Percentiles rank a stretch among this genome's conserved stretches.
These are phyloP conservation scores for Agrostemma githago DNA, from an alignment of 148 eudicot species.

Conservation along the genomic window DNA sequence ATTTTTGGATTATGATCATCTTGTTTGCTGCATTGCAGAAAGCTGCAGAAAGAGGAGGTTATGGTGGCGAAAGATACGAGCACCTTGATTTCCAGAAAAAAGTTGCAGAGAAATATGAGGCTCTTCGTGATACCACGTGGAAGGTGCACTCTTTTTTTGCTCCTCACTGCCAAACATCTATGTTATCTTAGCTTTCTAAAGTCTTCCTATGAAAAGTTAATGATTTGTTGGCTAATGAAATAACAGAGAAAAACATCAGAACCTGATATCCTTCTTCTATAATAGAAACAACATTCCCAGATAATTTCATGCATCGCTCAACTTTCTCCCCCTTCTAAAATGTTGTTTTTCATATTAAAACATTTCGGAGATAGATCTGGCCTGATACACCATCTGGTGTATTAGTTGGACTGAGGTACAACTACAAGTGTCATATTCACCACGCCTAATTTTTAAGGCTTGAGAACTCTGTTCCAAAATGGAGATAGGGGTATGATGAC, in stretches of 20 bases:
- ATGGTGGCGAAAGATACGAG: constrained; percentile 94
- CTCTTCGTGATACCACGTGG: constrained; percentile 71
- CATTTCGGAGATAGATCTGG: neutral
- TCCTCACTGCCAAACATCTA: neutral
- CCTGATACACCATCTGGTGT: neutral
- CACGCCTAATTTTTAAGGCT: neutral
- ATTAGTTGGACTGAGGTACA: neutral
- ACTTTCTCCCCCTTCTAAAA: neutral
- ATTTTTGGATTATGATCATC: constrained; percentile 1
- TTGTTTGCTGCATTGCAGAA: constrained; percentile 36
- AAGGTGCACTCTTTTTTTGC: constrained; percentile 41
- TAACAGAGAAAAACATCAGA: neutral
- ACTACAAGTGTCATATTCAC: neutral
- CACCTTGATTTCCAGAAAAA: constrained; percentile 83
- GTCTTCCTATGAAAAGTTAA: neutral
- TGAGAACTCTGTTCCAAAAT: too few species aligned
- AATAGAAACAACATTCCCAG: neutral
- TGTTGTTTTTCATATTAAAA: neutral
- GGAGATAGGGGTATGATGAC: too few species aligned
- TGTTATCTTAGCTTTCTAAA: neutral
- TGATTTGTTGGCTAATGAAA: neutral
- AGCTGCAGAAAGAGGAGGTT: constrained; percentile 98
- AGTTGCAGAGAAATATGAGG: constrained; percentile 59
- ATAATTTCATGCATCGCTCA: neutral
- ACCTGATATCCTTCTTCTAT: neutral